These are phyloP conservation scores for Infundibulicybe gibba DNA, from an alignment of 768 basidiomycete genomes.

Conservation along the genomic window DNA sequence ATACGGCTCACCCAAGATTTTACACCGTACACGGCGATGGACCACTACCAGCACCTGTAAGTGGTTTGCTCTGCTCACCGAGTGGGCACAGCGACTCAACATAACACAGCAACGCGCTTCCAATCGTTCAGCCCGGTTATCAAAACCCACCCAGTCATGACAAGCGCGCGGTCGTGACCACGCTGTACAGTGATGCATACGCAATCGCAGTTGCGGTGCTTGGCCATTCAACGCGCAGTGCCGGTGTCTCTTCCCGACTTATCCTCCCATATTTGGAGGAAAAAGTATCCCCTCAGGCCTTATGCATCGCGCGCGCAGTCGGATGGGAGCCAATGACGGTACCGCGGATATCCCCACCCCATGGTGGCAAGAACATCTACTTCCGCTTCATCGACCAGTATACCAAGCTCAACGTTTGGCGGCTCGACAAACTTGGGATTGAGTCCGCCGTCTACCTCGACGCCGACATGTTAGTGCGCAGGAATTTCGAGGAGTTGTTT, in stretches of 20 bases:
- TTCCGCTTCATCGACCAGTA: conserved; percentile 35
- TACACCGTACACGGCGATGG: background rate
- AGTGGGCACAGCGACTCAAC: background rate
- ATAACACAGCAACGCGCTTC: background rate
- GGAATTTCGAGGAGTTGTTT: conserved; percentile 42
- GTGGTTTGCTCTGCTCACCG: background rate
- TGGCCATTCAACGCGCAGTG: conserved; percentile 17
- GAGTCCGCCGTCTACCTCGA: conserved; percentile 33
- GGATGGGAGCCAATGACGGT: conserved; percentile 36
- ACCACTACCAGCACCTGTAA: background rate
- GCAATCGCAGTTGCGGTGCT: conserved; percentile 23
- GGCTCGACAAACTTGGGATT: conserved; percentile 25
- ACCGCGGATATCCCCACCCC: conserved; percentile 32
- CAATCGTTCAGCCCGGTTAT: background rate
- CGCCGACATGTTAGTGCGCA: conserved; percentile 39
- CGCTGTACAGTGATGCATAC: conserved; percentile 24
- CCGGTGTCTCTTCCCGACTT: conserved; percentile 20
- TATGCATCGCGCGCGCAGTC: conserved; percentile 31
- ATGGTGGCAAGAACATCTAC: conserved; percentile 29
- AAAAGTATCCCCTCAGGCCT: conserved; percentile 30
- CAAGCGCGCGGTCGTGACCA: conserved; percentile 19
- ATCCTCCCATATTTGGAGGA: conserved; percentile 21
- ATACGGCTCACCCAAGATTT: background rate
- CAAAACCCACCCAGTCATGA: background rate
- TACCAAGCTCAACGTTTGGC: conserved; percentile 41